Conservation (phyloP, 768 basidiomycete genomes). For the Amyloporia xantha region DNA sequence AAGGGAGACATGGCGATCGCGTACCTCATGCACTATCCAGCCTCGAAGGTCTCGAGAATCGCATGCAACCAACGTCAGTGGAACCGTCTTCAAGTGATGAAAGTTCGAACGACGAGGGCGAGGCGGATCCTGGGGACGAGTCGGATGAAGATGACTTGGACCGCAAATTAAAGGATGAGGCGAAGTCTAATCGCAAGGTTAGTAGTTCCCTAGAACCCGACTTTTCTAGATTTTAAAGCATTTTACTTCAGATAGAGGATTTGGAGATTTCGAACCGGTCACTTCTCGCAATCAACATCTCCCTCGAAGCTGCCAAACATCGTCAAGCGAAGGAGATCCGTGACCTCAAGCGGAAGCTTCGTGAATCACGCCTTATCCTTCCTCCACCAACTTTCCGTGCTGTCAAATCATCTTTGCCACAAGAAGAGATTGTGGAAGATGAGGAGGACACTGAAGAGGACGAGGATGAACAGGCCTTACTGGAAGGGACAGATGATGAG, state of each 20-base stretch:
- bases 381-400: slow-evolving; percentile 59
- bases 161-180: slow-evolving; percentile 57
- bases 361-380: slow-evolving; percentile 74
- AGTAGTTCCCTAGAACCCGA: slow-evolving; percentile 9
- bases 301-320: slow-evolving; percentile 74
- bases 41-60: slow-evolving; percentile 12
- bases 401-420: slow-evolving; percentile 44
- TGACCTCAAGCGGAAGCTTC: slow-evolving; percentile 72
- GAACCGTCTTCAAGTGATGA: slow-evolving; percentile 11
- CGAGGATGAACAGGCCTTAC: slow-evolving; percentile 31
- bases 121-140: slow-evolving; percentile 4
- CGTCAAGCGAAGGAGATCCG: slow-evolving; percentile 81
- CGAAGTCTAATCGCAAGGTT: slow-evolving; percentile 87
- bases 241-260: slow-evolving; percentile 67
- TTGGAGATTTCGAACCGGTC: slow-evolving; percentile 88
- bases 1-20: slow-evolving; percentile 24
- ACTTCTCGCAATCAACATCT: slow-evolving; percentile 75
- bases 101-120: slow-evolving; percentile 8
- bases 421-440: slow-evolving; percentile 33
- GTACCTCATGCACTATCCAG: slow-evolving; percentile 17
- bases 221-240: neutral
- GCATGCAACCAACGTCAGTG: slow-evolving; percentile 3
- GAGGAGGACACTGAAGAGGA: slow-evolving; percentile 36
- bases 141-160: slow-evolving; percentile 29
- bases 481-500: slow-evolving; percentile 40